These are phyloP conservation scores for Ceratocystis huliohia DNA, from an alignment of 2,329 filamentous ascomycete genomes.

Conservation along the genomic window DNA sequence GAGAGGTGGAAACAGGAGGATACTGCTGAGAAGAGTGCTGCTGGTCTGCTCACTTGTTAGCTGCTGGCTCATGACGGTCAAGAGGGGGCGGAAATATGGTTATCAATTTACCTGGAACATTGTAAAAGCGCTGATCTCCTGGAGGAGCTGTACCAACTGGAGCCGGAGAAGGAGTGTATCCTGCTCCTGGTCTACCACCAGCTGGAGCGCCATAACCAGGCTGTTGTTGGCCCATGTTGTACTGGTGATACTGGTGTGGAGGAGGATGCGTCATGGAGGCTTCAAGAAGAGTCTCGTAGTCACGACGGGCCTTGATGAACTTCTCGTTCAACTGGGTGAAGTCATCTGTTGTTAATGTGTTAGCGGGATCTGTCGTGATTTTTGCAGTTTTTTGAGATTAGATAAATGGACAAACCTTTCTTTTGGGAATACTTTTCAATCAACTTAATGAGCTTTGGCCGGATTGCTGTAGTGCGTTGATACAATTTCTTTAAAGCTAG, in stretches of 20 bases:
- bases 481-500: slow-evolving; percentile 50
- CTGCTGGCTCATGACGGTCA: neutral
- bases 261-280: slow-evolving; percentile 86
- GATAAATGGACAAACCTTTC: slow-evolving; percentile 52
- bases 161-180: slow-evolving; percentile 32
- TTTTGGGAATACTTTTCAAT: slow-evolving; percentile 99
- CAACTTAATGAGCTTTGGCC: slow-evolving; percentile 91
- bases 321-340: slow-evolving; percentile 98
- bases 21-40: slow-evolving; percentile 28
- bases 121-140: slow-evolving; percentile 22
- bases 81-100: neutral
- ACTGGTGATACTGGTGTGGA: slow-evolving; percentile 62
- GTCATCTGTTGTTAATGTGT: slow-evolving; percentile 53
- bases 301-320: slow-evolving; percentile 94
- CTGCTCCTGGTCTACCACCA: slow-evolving; percentile 10
- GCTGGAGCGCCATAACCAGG: slow-evolving; percentile 33
- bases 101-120: slow-evolving; percentile 14
- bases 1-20: slow-evolving; percentile 30
- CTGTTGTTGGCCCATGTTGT: slow-evolving; percentile 41
- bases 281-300: slow-evolving; percentile 93
- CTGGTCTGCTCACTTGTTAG: slow-evolving; percentile 26
- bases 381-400: neutral
- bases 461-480: slow-evolving; percentile 84
- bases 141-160: slow-evolving; percentile 56
- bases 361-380: neutral